A percentile compares a stretch with the other conserved stretches of the same genome.
Conservation (phyloP, 805 yeast genomes). For the Metschnikowia borealis region DNA sequence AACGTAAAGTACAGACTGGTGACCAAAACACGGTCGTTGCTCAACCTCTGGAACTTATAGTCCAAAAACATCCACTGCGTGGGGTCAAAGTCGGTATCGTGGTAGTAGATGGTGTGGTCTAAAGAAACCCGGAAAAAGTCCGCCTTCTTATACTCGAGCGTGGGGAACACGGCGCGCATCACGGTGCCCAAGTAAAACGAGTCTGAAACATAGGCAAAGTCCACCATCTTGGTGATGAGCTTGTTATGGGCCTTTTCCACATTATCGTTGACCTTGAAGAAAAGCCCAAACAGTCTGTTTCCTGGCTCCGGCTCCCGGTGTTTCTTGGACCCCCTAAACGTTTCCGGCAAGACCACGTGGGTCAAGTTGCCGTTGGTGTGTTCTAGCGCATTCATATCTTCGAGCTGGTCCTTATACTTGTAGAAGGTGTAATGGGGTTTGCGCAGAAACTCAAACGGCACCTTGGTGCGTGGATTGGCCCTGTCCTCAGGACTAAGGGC, state of each 20-base stretch:
- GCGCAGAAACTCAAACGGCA: conserved; percentile 22
- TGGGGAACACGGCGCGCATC: conserved; percentile 19
- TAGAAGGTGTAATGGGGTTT: conserved; percentile 20
- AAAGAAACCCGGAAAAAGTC: conserved; percentile 35
- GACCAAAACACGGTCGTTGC: conserved; percentile 34
- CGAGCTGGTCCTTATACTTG: conserved; percentile 16
- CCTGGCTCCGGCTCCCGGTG: conserved; percentile 17
- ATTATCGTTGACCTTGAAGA: conserved; percentile 29
- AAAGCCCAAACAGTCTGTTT: conserved; percentile 25
- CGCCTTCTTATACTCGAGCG: conserved; percentile 10
- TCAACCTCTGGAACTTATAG: conserved; percentile 27
- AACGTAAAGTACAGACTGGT: conserved; percentile 22
- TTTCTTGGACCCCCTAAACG: conserved; percentile 7
- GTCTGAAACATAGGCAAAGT: conserved; percentile 28
- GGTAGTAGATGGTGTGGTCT: conserved; percentile 35
- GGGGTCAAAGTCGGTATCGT: conserved; percentile 34
- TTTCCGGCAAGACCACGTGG: conserved; percentile 26
- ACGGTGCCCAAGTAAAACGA: conserved; percentile 29
- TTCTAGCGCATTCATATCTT: conserved; percentile 14
- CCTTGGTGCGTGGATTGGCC: conserved; percentile 12
- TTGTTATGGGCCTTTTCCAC: conserved; percentile 20
- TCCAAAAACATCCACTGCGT: conserved; percentile 35
- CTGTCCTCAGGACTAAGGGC: conserved; percentile 12
- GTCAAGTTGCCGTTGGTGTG: conserved; percentile 29
- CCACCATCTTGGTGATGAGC: conserved; percentile 18